These are phyloP conservation scores for Xylariaceae sp. DNA, from an alignment of 2,329 filamentous ascomycete species.

Conservation along the genomic window DNA sequence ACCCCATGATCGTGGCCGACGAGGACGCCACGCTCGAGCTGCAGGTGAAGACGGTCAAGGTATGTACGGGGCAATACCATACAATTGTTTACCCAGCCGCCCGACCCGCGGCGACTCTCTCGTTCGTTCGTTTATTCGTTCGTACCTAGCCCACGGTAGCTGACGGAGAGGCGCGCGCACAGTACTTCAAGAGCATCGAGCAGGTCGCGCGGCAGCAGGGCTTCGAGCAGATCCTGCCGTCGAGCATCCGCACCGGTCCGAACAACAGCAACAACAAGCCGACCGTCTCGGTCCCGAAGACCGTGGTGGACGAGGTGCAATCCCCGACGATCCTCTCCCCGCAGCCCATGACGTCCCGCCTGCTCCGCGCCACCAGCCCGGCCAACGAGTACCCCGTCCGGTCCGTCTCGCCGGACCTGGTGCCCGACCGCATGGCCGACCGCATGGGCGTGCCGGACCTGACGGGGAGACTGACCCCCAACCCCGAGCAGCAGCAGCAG, in stretches of 20 bases:
- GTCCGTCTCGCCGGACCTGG: constrained; percentile 49
- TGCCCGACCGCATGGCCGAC: constrained; percentile 56
- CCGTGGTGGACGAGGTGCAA: constrained; percentile 33
- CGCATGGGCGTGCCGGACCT: constrained; percentile 44
- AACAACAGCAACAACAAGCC: no score
- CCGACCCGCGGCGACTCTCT: no score
- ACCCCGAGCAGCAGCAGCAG: constrained; percentile 24
- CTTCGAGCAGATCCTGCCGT: constrained; percentile 51
- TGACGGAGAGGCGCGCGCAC: constrained; percentile 4
- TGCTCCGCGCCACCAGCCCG: constrained; percentile 47
- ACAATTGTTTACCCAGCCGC: no score
- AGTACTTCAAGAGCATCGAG: constrained; percentile 68
- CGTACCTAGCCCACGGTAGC: constrained; percentile 1
- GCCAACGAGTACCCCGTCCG: constrained; percentile 48
- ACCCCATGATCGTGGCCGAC: constrained; percentile 76
- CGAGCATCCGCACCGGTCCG: constrained; percentile 47
- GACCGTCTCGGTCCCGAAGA: constrained; percentile 24
- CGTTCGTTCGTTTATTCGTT: neutral
- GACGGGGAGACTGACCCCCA: constrained; percentile 23
- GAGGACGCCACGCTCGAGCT: constrained; percentile 70
- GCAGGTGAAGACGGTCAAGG: constrained; percentile 65
- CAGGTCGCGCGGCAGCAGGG: constrained; percentile 50
- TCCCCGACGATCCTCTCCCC: constrained; percentile 42
- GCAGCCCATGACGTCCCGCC: constrained; percentile 47
- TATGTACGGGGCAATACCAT: no score